phyloP scores from a whole-genome alignment of 352 stramenopile species.

The Chrysophaeum taylorii region DNA sequence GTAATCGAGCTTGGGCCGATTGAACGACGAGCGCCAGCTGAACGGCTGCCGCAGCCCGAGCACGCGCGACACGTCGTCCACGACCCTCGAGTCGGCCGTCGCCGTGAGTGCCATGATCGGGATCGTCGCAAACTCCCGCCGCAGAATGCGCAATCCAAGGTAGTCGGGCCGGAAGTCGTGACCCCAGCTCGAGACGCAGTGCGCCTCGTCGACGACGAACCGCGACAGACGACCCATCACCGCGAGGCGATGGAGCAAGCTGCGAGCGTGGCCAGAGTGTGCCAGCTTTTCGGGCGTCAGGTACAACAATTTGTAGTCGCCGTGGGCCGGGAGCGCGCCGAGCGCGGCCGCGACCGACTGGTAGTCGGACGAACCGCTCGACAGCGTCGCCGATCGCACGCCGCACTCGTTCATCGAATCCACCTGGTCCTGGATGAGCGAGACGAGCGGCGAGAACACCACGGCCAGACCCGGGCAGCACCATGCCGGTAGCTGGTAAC shows the following conservation, averaged over 20 bases:
- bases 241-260: conserved; percentile 51
- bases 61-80: conserved; percentile 61
- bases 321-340: conserved; percentile 27
- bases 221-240: conserved; percentile 67
- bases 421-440: conserved; percentile 98
- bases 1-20: conserved; percentile 72
- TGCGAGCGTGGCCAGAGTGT: conserved; percentile 55
- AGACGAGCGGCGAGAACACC: conserved; percentile 95
- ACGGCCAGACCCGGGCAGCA: conserved; percentile 79
- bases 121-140: conserved; percentile 79
- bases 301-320: conserved; percentile 89
- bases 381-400: conserved; percentile 63
- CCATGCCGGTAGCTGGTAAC: conserved; percentile 75
- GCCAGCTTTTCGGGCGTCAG: conserved; percentile 95
- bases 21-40: conserved; percentile 56
- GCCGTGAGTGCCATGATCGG: conserved; percentile 72
- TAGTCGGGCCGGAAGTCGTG: conserved; percentile 83
- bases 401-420: conserved; percentile 79
- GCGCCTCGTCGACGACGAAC: conserved; percentile 92
- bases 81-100: conserved; percentile 68
- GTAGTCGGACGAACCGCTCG: conserved; percentile 45
- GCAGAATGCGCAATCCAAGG: conserved; percentile 75
- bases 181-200: conserved; percentile 84
- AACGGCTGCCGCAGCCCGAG: conserved; percentile 53
- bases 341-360: background rate